A percentile compares a stretch with the other conserved stretches of the same genome.
Evolutionary conservation across 2,329 filamentous ascomycete genomes (phyloP).

Genomic region (Stagonosporopsis tanaceti): DNA sequence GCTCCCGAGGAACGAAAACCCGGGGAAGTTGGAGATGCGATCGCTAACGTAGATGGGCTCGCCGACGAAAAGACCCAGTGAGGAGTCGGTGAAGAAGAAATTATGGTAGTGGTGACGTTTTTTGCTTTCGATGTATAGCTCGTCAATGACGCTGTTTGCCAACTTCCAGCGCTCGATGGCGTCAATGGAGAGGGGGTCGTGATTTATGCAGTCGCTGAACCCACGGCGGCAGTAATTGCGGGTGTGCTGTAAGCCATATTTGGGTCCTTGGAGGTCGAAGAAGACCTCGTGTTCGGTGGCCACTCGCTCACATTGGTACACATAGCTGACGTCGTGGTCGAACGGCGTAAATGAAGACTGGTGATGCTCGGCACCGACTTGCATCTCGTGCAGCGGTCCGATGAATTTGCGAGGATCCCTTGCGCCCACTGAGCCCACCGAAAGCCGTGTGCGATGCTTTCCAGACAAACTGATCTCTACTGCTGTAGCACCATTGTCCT

Average conservation of each 20-base stretch:
- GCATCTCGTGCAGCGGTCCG: slow-evolving; percentile 29
- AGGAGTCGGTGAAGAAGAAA: slow-evolving; percentile 33
- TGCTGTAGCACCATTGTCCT: not conserved
- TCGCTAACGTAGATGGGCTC: slow-evolving; percentile 29
- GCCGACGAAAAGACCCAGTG: slow-evolving; percentile 29
- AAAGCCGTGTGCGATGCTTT: slow-evolving; percentile 29
- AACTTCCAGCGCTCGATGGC: slow-evolving; percentile 27
- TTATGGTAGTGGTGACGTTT: slow-evolving; percentile 24
- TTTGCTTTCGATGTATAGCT: slow-evolving; percentile 27
- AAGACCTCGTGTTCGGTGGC: slow-evolving; percentile 33
- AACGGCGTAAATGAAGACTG: slow-evolving; percentile 1
- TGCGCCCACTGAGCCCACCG: slow-evolving; percentile 29
- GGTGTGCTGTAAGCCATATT: slow-evolving; percentile 29
- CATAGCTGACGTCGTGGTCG: slow-evolving; percentile 28
- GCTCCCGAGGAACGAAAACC: slow-evolving; percentile 32
- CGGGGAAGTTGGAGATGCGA: slow-evolving; percentile 29
- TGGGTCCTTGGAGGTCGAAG: slow-evolving; percentile 23
- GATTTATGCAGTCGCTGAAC: slow-evolving; percentile 28
- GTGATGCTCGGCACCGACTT: slow-evolving; percentile 16
- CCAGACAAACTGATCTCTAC: slow-evolving; percentile 1
- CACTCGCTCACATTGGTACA: slow-evolving; percentile 19
- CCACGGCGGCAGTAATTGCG: slow-evolving; percentile 30
- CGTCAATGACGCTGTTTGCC: slow-evolving; percentile 24
- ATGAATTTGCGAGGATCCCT: slow-evolving; percentile 33
- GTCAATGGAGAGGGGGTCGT: slow-evolving; percentile 15